phyloP scores from a whole-genome alignment of 1,139 yeast species.

The Saccharomyces hybrid region DNA sequence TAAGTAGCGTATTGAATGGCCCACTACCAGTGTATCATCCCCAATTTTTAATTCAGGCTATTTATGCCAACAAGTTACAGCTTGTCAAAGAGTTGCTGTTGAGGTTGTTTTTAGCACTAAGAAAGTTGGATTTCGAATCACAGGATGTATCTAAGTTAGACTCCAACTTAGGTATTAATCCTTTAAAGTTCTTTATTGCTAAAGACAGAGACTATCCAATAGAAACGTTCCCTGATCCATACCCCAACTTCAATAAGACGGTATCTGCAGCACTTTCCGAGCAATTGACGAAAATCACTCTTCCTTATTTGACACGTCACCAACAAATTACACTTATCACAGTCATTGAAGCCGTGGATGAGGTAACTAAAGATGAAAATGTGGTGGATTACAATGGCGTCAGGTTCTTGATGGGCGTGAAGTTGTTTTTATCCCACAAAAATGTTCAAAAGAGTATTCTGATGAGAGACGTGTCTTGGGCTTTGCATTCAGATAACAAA shows the following conservation, averaged over 20 bases:
- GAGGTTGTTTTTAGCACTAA: conserved; percentile 43
- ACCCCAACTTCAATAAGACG: conserved; percentile 38
- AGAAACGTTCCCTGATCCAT: conserved; percentile 36
- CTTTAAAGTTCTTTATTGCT: conserved; percentile 27
- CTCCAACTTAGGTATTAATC: conserved; percentile 34
- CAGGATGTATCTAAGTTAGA: conserved; percentile 33
- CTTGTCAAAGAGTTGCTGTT: conserved; percentile 54
- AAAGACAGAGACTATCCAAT: conserved; percentile 19
- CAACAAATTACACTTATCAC: conserved; percentile 79
- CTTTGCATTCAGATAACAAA: conserved; percentile 72
- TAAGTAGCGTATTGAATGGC: conserved; percentile 75
- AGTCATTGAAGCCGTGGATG: conserved; percentile 55
- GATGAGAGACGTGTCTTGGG: conserved; percentile 84
- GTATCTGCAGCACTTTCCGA: conserved; percentile 49
- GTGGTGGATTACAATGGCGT: conserved; percentile 67
- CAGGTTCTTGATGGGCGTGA: conserved; percentile 64
- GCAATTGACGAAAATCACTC: conserved; percentile 52
- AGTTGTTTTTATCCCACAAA: conserved; percentile 53
- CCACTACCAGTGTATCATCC: conserved; percentile 91
- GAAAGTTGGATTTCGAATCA: conserved; percentile 44
- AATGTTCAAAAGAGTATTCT: conserved; percentile 45
- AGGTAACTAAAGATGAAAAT: conserved; percentile 42
- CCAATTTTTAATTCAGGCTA: conserved; percentile 69
- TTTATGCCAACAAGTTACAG: conserved; percentile 54
- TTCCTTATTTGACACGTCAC: conserved; percentile 82